These are phyloP conservation scores for Wallacemonas rigidus DNA, from an alignment of 208 protist species.

Conservation along the genomic window DNA sequence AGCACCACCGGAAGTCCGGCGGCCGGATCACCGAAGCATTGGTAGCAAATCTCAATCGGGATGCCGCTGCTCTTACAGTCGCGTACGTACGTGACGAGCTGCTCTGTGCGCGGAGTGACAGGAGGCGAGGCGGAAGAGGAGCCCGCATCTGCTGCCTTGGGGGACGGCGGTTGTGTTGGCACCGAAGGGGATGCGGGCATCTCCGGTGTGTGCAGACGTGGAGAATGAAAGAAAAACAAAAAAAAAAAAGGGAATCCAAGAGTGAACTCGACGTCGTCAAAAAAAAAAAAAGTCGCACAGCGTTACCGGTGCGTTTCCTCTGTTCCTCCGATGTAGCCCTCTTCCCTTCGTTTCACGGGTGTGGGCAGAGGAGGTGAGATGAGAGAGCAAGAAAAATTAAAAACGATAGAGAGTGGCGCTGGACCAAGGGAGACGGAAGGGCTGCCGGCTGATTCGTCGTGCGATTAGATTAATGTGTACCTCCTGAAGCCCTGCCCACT, in stretches of 20 bases:
- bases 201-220: not conserved
- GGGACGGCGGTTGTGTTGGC: not conserved
- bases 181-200: not conserved
- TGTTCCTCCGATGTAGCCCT: no score
- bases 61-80: constrained; percentile 47
- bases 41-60: constrained; percentile 74
- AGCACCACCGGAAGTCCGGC: constrained; percentile 38
- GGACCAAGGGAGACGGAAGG: no score
- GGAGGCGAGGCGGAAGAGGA: not conserved
- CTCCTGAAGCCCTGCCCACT: no score
- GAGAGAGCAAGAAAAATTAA: no score
- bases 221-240: constrained; percentile 17
- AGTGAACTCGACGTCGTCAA: no score
- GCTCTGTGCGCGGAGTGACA: constrained; percentile 32
- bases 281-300: constrained; percentile 8
- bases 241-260: no score
- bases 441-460: no score
- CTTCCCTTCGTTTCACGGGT: no score
- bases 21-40: constrained; percentile 66
- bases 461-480: no score
- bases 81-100: constrained; percentile 65
- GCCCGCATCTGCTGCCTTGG: not conserved
- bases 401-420: no score
- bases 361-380: no score
- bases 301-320: no score